Evolutionary conservation across 2,329 filamentous ascomycete genomes (phyloP), one percentile per base, ranked within the genome.

Genomic region (Penicillium sp.): DNA sequence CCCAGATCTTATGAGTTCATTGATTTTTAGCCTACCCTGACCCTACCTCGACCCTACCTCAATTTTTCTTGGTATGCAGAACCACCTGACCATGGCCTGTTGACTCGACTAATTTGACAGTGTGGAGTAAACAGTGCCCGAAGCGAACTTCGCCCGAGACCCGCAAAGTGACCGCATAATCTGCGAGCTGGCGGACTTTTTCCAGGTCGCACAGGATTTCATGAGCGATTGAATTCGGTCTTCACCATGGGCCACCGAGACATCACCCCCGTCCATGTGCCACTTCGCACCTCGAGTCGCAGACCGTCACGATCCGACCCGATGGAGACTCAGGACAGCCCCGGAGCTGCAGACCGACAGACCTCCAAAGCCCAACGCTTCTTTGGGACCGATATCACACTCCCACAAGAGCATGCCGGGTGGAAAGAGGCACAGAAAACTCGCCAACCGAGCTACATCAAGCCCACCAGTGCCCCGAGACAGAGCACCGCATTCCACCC

Each of bases 401-500:
- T 67, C 3, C 62, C 63, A 18, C 57, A 62, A n/a, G 54, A 62
- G 21, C 59, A 64, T 39, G 53, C 49, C 13, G 55, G 54, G 38
- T 61, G 60, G 43, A 62, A 67, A 10, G 62, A 66, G 22, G 58
- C 60, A 38, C 61, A 62, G 51, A 59, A 67, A 29, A 56, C 57
- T 31, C 58, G 59, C 22, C 70, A 69, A 45, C 71, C 74, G n/a
- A 76, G 72, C 60, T 70, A 76, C 59, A 74, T 69, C 54, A 71
- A 49, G 27, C 46, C 75, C 16, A 70, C 74, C n/a, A 69, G 68
- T 34, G 70, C 70, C 52, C 62, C 63, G 18, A 60, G 58, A 42
- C 63, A 66, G 41, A 54, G 54, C 16, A 54, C 38, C 22, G 58
- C 58, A 36, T 66, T 70, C n/a, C 58, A 58, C n/a, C 56, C 65